Base-by-base conservation (phyloP, 1,284 basidiomycete species). In the Ustilago loliicola region DNA sequence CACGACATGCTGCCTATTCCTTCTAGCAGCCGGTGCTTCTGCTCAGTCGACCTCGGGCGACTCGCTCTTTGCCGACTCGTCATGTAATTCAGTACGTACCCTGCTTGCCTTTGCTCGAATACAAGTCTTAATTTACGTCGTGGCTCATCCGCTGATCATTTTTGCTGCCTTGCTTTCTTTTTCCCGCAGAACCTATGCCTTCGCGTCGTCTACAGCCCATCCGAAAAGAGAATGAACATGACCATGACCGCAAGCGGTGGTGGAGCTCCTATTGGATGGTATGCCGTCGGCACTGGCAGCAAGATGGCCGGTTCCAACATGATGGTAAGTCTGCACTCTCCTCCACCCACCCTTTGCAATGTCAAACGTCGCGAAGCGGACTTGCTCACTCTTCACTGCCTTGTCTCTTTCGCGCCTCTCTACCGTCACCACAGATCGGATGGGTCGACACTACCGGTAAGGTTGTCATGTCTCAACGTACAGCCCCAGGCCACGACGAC, bases 401-500 rank as follows among this genome's bases (percentile, higher is more conserved):
- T 58, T n/a, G 30, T 23, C 34, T 21, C 34, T 45, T 51, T 5
- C 23, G 27, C 19, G 32, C 25, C n/a, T 32, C 21, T 42, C 23
- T 29, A 27, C 32, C 23, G 21, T 11, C 19, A 19, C 17, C n/a
- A n/a, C 65, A 80, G 78, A 90, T 92, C 52, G 89, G 90, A 86
- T 92, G 91, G 91, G 87, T 89, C 8, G 91, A 91, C 79, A 83
- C 85, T 13, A 89, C 90, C 71, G 89, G 89, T 9, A 86, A 88
- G 2, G 87, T 91, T 50, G 91, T 90, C 11, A 85, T 92, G 32
- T 91, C 90, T 15, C 91, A 92, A 81, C 88, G 91, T 34, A 89
- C 91, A 0, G 89, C 91, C 58, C 27, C 57, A 3, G 76, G 76
- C 9, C 76, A 79, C 27, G 81, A 86, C 0, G 87, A 88, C 87